Evolutionary conservation across 2,329 filamentous ascomycete species (phyloP), one percentile per base, ranked within the genome.

Genomic region (Colletotrichum gloeosporioides): DNA sequence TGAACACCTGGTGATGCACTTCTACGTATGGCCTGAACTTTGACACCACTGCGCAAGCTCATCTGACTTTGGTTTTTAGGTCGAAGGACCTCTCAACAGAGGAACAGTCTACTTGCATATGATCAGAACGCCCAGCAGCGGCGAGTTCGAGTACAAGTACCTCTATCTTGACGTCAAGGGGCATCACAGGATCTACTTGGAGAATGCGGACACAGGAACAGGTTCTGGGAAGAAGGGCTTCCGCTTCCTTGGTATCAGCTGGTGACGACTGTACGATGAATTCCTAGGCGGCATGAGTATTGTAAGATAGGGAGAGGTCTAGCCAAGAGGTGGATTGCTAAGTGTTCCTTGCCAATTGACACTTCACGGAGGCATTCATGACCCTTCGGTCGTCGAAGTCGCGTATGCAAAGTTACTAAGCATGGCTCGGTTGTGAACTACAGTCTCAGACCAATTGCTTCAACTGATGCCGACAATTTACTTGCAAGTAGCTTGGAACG

Each of bases 1-100:
- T 25, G 93, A 98, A 78, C 96, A 98, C 83, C 84, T 98, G 78
- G 87, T 92, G 78, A 95, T 98, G 90, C 93, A 95, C 79, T 98
- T 98, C 84, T 92, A 97, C 82, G 94, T 95, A 86, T 80, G 91
- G 36, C 13, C 27, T 32, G 8, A 32, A 6, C 18, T 8, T 27
- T 18, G 32, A 36, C 6, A 12, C 57, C 29, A n/a, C 16, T 18
- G 4, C 10, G 22, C 31, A 13, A n/a, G 12, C 36, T n/a, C 29
- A 32, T n/a, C 64, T 69, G 36, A 64, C 39, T 12, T 12, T 27
- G 6, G 7, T 36, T 4, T 72, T 9, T 82, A 95, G 91, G 93
- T 98, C 53, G 93, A 96, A 82, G 96, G 96, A 0, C 93, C 95
- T 4, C 87, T 91, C 39, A 94, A 93, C 70, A 90, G 90, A 31